Evolutionary conservation across 768 basidiomycete species (phyloP), one percentile per base, ranked within the genome.

Genomic region (Hericium alpestre): DNA sequence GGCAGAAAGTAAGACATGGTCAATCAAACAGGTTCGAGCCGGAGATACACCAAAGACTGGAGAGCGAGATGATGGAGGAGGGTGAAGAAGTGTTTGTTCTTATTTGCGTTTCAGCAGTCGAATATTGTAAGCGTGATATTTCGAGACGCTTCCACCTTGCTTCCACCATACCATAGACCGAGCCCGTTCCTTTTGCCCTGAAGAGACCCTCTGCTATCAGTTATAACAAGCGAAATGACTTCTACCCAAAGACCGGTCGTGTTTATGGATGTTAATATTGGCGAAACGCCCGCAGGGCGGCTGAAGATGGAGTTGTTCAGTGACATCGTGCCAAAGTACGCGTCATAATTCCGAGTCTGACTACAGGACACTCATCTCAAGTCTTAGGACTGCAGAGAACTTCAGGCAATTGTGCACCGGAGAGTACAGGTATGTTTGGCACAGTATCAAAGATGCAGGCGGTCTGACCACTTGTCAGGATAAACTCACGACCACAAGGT

Each of bases 241-340:
- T 69, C 76, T 32, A 73, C 77, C 8, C 64, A 65, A 2, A 81
- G 95, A 16, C 95, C 96, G 0, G 75, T 99, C 50, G 93, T 96
- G 56, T 99, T 99, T 70, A 94, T 99, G 84, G 96, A 99, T 67
- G 76, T 98, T 59, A 82, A 89, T 51, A 97, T 99, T 51, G 96
- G 96, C 47, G 95, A 98, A 73, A 97, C 93, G 0, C 90, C 91
- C 37, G 92, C 92, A 3, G 95, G 94, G 15, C 75, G 96, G 37
- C 78, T 99, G 63, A 98, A 97, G 74, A 95, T 99, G 85, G 95
- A 99, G 70, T 75, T 99, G 16, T 97, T 95, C 72, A 90, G 86
- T 58, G 96, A 99, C 66, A 84, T 95, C 56, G 92, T 90, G 1
- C 95, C 96, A 54, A 96, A 93, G 93, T 95, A 23, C 49, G 51